Base-by-base conservation (phyloP, 2,329 filamentous ascomycete species). In the Aspergillus thermomutatus region DNA sequence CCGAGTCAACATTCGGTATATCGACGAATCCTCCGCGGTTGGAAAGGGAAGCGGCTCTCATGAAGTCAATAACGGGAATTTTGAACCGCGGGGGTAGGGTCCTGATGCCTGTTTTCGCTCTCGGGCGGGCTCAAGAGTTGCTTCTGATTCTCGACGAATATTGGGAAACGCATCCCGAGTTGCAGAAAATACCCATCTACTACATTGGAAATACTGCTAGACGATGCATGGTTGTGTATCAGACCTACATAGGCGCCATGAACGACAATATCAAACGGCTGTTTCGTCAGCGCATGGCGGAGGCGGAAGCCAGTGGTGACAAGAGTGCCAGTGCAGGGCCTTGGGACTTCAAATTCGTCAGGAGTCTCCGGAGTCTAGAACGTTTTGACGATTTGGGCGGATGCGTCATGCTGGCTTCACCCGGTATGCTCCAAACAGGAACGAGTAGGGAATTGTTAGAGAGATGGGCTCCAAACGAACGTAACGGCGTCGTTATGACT, bases 151-250 rank as follows among this genome's bases (percentile, higher is more conserved):
- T 99, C 6, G 94, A 99, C 67, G 94, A 99, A 73, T 97, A 96
- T 76, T 99, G 94, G 94, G 85, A 84, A 61, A 90, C 92, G 55
- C 93, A 99, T 69, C 78, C 86, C 0, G 92, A 97, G 65, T 91
- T 88, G 64, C 92, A 96, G 63, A 92, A 90, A 63, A 88, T 90
- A 37, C 94, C 94, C 4, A 97, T 99, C 60, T 99, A 97, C 79
- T 99, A 97, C 73, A 95, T 95, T 54, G 94, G 91, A 67, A 96
- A 96, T 67, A 84, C 97, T 45, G 94, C 94, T 1, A 83, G 93
- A 60, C 94, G 96, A 75, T 99, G 94, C 77, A 99, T 99, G 94
- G 85, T 97, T 28, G 92, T 97, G 3, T 99, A 99, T 71, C 94
- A 97, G 73, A 99, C 94, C 1, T 99, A 97, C 68, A 91, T 97